Conservation (phyloP, 345 rosid genomes). For the Erodium maritimum region DNA sequence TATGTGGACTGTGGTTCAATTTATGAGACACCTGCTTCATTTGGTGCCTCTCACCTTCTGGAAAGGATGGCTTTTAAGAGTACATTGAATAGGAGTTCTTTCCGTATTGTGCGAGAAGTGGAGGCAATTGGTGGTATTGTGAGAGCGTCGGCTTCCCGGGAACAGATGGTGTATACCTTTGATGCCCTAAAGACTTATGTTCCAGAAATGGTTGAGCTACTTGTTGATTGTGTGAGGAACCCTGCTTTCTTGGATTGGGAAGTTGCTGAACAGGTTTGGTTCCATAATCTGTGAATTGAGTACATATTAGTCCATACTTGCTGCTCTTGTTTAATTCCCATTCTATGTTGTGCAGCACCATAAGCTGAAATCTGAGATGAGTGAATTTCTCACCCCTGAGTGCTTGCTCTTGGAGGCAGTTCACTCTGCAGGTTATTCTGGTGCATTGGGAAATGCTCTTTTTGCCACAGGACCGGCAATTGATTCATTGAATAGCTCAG, state of each 20-base stretch:
- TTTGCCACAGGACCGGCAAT: constrained; percentile 72
- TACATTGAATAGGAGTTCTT: constrained; percentile 65
- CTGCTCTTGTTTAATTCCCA: constrained; percentile 1
- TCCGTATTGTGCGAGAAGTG: constrained; percentile 66
- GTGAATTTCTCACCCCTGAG: constrained; percentile 55
- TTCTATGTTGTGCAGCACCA: constrained; percentile 38
- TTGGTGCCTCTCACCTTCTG: constrained; percentile 70
- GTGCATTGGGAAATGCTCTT: constrained; percentile 85
- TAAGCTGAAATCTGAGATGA: constrained; percentile 58
- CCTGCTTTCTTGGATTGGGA: constrained; percentile 94
- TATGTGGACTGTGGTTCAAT: constrained; percentile 64
- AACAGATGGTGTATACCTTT: constrained; percentile 71
- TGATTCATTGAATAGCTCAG: constrained; percentile 29
- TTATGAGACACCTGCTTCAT: constrained; percentile 56
- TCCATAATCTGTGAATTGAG: not conserved
- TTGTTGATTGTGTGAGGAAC: constrained; percentile 74
- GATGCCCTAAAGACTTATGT: constrained; percentile 88
- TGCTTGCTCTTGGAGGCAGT: constrained; percentile 71
- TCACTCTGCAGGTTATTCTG: constrained; percentile 75
- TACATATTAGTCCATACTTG: not conserved
- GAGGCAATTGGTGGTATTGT: constrained; percentile 84
- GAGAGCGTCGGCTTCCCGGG: constrained; percentile 70
- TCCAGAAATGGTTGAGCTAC: constrained; percentile 88
- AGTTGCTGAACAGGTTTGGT: constrained; percentile 60
- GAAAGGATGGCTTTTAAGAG: constrained; percentile 88